Base-by-base conservation (phyloP, 140 eudicot genomes). In the Senecio squalidus region DNA sequence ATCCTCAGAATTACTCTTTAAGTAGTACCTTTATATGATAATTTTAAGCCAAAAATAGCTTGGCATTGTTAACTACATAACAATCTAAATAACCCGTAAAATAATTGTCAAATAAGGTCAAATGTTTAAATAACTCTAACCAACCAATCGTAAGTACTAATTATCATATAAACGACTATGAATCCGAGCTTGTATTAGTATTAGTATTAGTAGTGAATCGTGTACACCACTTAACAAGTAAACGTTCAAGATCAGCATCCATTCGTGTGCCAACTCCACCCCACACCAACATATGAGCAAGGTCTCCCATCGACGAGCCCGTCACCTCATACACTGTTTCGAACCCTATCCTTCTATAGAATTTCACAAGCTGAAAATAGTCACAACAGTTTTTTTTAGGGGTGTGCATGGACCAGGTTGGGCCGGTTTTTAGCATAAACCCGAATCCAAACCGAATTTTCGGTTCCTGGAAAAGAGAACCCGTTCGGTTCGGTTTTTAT, bases 261-360 rank as follows among this genome's bases (percentile, higher is more conserved):
- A 91, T 87, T 13, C 86, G 55, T 4, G 98, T 91, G 17, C 96
- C 96, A 21, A 70, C 74, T 1, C 96, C 98, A 30, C 98, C 96
- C 96, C 96, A 87, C 3, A 77, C 82, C 56, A 87, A 45, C 92
- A 78, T 79, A 79, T 84, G 81, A 4, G 66, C 69, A 7, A 76
- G 26, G 64, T 92, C 95, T 49, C 73, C 80, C 13, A 92, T 15
- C 9, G 89, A 74, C 21, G 86, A 70, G 0, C 96, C 93, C 1
- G 58, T 75, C 18, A 87, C 98, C 73, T 92, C 95, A 45, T 84
- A 36, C 14, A 92, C 95, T n/a, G 46, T 36, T 64, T 77, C 78
- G 73, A 92, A 92, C 34, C 96, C 98, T 4, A 92, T 62, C 73
- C 96, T 79, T 53, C 55, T 71, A 59, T 92, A 87, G 62, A 84